Evolutionary conservation across 2,329 filamentous ascomycete genomes (phyloP).

Genomic region (Pestalotiopsis sp.): DNA sequence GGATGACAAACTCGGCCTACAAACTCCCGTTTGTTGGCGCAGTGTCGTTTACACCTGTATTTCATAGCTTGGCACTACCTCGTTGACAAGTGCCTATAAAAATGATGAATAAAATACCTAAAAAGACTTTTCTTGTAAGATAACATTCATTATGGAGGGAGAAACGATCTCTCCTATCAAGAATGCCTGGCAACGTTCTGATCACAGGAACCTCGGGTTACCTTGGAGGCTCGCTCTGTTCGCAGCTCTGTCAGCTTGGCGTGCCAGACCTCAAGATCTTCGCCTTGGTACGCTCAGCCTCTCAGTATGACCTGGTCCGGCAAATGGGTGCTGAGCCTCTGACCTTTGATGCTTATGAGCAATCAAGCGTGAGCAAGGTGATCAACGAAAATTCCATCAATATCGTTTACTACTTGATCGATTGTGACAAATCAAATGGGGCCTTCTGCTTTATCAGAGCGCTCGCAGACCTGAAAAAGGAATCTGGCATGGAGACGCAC

Average conservation of each 20-base stretch:
- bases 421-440: neutral
- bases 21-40: neutral
- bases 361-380: neutral
- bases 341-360: neutral
- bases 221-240: neutral
- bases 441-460: neutral
- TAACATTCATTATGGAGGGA: too few relatives aligned
- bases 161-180: too few relatives aligned
- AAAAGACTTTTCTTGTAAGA: too few relatives aligned
- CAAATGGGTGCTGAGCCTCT: neutral
- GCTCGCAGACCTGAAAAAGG: neutral
- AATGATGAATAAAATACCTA: too few relatives aligned
- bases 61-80: too few relatives aligned
- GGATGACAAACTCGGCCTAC: neutral
- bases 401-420: neutral
- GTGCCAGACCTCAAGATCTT: neutral
- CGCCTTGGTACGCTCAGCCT: neutral
- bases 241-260: neutral
- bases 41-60: too few relatives aligned
- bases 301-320: neutral
- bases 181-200: neutral
- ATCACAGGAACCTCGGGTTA: neutral
- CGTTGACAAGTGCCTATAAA: too few relatives aligned
- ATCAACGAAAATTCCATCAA: neutral
- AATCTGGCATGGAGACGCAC: neutral